phyloP scores from a whole-genome alignment of 129 eudicot species.

The Saussurea involucrata region DNA sequence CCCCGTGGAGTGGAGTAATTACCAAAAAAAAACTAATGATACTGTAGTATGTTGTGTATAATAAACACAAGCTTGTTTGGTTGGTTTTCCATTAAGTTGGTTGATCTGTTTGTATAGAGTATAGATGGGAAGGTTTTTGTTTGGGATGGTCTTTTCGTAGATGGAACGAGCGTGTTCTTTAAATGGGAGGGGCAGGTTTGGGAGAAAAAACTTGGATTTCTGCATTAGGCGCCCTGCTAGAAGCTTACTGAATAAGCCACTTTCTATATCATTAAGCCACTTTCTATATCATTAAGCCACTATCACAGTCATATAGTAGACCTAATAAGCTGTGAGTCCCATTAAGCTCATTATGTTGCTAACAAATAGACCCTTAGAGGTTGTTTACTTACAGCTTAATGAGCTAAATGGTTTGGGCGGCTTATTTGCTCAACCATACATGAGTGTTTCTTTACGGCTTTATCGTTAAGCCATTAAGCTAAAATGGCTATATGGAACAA shows the following conservation, averaged over 20 bases:
- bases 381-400: too few relatives aligned
- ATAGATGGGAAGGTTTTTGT: not conserved
- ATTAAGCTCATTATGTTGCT: not conserved
- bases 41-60: slow-evolving; percentile 45
- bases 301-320: not conserved
- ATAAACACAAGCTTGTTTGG: slow-evolving; percentile 24
- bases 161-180: not conserved
- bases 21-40: slow-evolving; percentile 60
- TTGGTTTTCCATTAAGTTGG: not conserved
- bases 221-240: not conserved
- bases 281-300: too few relatives aligned
- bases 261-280: not conserved
- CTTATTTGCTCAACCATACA: too few relatives aligned
- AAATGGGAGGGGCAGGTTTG: not conserved
- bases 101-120: not conserved
- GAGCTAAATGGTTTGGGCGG: too few relatives aligned
- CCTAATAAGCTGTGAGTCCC: not conserved
- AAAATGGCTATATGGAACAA: too few relatives aligned
- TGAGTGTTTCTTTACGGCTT: too few relatives aligned
- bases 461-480: too few relatives aligned
- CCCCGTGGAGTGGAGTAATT: slow-evolving; percentile 69
- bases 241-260: not conserved
- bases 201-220: not conserved
- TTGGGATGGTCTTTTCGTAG: not conserved
- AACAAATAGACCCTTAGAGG: not conserved